Evolutionary conservation across 2,329 filamentous ascomycete species (phyloP).

Genomic region (Ceratocystiopsis minuta): DNA sequence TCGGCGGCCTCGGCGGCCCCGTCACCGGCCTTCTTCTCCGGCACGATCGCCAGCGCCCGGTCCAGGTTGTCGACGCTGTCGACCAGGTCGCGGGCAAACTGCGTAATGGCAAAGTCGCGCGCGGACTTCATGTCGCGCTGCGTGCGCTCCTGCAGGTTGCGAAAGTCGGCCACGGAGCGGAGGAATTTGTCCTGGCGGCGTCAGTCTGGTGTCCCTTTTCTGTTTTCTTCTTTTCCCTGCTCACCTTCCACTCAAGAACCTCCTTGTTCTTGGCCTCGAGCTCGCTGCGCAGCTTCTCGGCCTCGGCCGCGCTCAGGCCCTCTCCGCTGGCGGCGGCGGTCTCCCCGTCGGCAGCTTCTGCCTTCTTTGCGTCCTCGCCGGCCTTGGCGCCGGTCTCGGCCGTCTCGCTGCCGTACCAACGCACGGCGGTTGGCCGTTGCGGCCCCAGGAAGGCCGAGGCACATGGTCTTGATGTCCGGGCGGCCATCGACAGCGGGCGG

Average conservation of each 20-base stretch:
- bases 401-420: slow-evolving; percentile 30
- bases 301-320: slow-evolving; percentile 5
- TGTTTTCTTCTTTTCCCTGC: no score
- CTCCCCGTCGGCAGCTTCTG: slow-evolving; percentile 10
- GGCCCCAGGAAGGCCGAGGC: background rate
- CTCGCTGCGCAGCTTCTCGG: slow-evolving; percentile 30
- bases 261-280: slow-evolving; percentile 34
- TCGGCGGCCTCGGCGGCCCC: slow-evolving; percentile 28
- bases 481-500: background rate
- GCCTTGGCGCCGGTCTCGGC: slow-evolving; percentile 14
- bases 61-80: slow-evolving; percentile 96
- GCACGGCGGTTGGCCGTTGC: background rate
- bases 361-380: slow-evolving; percentile 12
- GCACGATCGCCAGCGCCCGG: slow-evolving; percentile 68
- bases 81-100: slow-evolving; percentile 85
- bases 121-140: slow-evolving; percentile 75
- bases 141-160: slow-evolving; percentile 91
- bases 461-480: no score
- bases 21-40: slow-evolving; percentile 23
- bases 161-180: slow-evolving; percentile 87
- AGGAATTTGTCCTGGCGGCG: slow-evolving; percentile 69
- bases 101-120: slow-evolving; percentile 86
- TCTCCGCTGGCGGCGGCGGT: slow-evolving; percentile 3
- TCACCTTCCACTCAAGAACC: slow-evolving; percentile 65
- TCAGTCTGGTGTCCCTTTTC: background rate